Base-by-base conservation (phyloP, 306 rosid genomes). In the Glycyrrhiza uralensis region DNA sequence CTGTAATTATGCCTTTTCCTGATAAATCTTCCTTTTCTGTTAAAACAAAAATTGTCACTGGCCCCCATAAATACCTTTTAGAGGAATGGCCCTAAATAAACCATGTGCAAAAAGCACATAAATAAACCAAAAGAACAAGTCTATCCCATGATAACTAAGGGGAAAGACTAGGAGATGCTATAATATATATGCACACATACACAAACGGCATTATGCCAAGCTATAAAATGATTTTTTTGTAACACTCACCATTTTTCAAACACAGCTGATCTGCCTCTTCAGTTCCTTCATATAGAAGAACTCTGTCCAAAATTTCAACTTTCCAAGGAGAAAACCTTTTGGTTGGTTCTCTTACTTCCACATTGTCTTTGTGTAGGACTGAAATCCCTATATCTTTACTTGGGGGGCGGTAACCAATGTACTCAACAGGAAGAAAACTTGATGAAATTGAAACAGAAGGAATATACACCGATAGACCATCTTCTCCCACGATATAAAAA, bases 261-360 rank as follows among this genome's bases (percentile, higher is more conserved):
- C 98, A 93, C 77, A 93, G 56, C 56, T 70, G 84, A 74, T 93
- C 97, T 42, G 96, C 97, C 76, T 71, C 94, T 63, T 87, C 85
- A 28, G 83, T 83, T 74, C 96, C 83, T 84, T 91, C 96, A 38
- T 91, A 87, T 78, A 93, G 66, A 72, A 90, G 89, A 79, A 86
- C 92, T 84, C 92, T 89, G 76, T 93, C 98, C 85, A 91, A 81
- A 78, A 91, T 80, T 85, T 93, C 98, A 75, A 80, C 62, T 75
- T 83, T 88, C 94, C 94, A 88, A 46, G 92, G 87, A 57, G 87
- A 69, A 81, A 79, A 87, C 7, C 79, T 81, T 66, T 64, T 68
- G 52, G 69, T 67, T 47, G 76, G 83, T 71, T 76, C 82, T 68
- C 82, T 78, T 54, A 79, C 74, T 73, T 82, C 87, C 83, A 83